Base-by-base conservation (phyloP, 768 basidiomycete genomes). In the Omphalotus guepiniiformis region DNA sequence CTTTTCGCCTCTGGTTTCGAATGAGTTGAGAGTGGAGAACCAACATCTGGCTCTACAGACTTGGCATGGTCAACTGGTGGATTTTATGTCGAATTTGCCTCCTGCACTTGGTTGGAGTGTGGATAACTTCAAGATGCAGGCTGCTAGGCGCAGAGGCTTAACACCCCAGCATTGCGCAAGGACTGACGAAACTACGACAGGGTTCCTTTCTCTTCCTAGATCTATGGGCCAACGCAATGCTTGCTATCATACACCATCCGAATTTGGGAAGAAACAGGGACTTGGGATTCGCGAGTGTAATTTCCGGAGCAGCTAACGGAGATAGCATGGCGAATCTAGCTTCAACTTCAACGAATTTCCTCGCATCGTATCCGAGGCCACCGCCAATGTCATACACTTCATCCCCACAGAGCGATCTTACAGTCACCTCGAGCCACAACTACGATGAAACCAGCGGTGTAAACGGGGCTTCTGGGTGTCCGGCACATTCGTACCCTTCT, bases 41-140 rank as follows among this genome's bases (percentile, higher is more conserved):
- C 23, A 39, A 15, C 34, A 32, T 18, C 39, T 37, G 0, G 34
- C 28, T 4, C 38, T 50, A 19, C 30, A 49, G 39, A 25, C 45
- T 13, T 29, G 49, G 48, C 51, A 53, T 18, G 44, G 36, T 9
- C 51, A 53, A 25, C 37, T 53, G 19, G 51, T 53, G 12, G 23
- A 50, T 15, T 53, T 49, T 22, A 49, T 49, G 37, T 32, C 48
- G 3, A 48, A 53, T 12, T 35, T 53, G 3, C 51, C 51, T 11
- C 32, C 25, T 2, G 26, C 30, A 19, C 42, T 53, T 42, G 39
- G 36, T 8, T 53, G 51, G 51, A 48, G 25, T 11, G 48, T 49
- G 32, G 48, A 53, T 3, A 40, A 39, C 3, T 53, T 53, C 35
- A 40, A 39, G 16, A 25, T 36, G 4, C 51, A 53, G 38, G 51